Base-by-base conservation (phyloP, 2,329 filamentous ascomycete genomes). In the Arthrobotrys conoides region DNA sequence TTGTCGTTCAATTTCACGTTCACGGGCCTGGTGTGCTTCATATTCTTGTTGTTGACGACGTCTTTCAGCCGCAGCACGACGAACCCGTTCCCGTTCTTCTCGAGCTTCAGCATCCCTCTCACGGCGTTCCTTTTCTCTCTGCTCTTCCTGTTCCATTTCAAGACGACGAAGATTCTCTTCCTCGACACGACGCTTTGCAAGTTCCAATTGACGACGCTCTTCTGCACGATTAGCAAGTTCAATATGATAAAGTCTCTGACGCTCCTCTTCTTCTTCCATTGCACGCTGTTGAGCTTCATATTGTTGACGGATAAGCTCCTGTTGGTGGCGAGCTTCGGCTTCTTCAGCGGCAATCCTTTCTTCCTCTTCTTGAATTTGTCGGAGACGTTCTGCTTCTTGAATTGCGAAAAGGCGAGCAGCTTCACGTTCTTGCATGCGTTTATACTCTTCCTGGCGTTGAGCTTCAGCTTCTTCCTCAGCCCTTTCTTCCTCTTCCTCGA, bases 1-100 rank as follows among this genome's bases (percentile, higher is more conserved):
- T 33, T 70, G 68, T 27, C 63, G 22, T 48, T 79, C 76, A n/a
- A 79, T 79, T n/a, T 79, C 76, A 33, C 69, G 76, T 61, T 79
- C 76, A 22, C 69, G 76, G 48, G 63, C 69, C 41, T 53, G 65
- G 69, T 65, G 69, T 55, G 57, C 69, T 61, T 79, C 69, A 24
- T 73, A 73, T 44, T 79, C 76, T n/a, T 67, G 27, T 38, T 57
- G 67, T 73, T 57, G 48, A n/a, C 69, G 66, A 41, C 69, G 63
- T 22, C 38, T 55, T 33, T 79, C 68, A 9, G 71, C 76, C 0
- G 64, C 76, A 41, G 68, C 69, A 65, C 70, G 76, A 44, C 76
- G 68, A 59, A 79, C 63, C 24, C 76, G 68, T 16, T 79, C 76
- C 18, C 76, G 76, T 57, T 79, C 69, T 12, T 48, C 55, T 36